Evolutionary conservation across 306 rosid species (phyloP).

Genomic region (Lupinus albus): DNA sequence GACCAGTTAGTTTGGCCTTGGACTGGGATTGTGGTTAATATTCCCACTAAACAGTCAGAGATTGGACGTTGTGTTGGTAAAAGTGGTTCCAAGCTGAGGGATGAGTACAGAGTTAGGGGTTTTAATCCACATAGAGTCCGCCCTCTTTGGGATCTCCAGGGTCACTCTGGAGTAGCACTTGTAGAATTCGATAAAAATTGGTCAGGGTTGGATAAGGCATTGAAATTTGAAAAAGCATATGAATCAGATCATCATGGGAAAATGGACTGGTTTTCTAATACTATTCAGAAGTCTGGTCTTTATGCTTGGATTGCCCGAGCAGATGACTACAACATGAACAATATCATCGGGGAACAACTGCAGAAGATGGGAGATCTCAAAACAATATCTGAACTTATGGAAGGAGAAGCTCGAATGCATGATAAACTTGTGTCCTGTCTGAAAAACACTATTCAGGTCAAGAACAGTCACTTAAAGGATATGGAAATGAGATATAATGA

Average conservation of each 20-base stretch:
- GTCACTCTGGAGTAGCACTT: constrained; percentile 79
- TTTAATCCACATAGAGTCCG: constrained; percentile 74
- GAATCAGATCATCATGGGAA: constrained; percentile 75
- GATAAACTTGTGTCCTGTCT: constrained; percentile 68
- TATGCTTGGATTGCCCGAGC: constrained; percentile 93
- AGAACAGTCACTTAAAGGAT: constrained; percentile 67
- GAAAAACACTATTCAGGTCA: constrained; percentile 63
- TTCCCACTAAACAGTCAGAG: constrained; percentile 65
- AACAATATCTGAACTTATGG: constrained; percentile 72
- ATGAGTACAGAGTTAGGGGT: constrained; percentile 73
- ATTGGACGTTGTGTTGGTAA: constrained; percentile 75
- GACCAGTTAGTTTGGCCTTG: constrained; percentile 91
- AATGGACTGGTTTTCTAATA: constrained; percentile 62
- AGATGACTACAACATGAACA: constrained; percentile 66
- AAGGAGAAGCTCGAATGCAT: constrained; percentile 76
- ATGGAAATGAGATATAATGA: constrained; percentile 67
- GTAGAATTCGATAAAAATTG: constrained; percentile 85
- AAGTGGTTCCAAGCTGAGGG: constrained; percentile 92
- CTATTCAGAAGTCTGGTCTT: constrained; percentile 63
- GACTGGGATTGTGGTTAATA: constrained; percentile 83
- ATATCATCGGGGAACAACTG: constrained; percentile 72
- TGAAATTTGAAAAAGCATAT: constrained; percentile 83
- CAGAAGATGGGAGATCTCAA: constrained; percentile 75
- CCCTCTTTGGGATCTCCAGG: constrained; percentile 65
- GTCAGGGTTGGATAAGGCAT: constrained; percentile 77